Percentiles rank a stretch among this genome's conserved stretches.
These are phyloP conservation scores for Phytophthora ohioensis DNA, from an alignment of 352 stramenopile genomes.

Conservation along the genomic window DNA sequence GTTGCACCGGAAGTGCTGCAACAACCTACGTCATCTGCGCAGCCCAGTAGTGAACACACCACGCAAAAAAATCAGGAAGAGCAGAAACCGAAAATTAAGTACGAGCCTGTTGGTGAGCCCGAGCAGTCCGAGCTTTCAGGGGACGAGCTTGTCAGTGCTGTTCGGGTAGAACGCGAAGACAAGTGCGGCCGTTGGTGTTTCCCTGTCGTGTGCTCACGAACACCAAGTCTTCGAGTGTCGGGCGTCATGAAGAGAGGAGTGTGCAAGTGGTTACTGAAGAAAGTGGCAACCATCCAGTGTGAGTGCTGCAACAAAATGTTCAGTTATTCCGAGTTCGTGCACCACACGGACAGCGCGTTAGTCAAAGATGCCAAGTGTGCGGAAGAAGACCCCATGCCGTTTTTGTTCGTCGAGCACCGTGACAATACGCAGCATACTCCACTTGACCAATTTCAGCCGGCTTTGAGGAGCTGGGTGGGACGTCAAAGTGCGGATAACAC, in stretches of 20 bases:
- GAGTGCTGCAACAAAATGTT: constrained; percentile 30
- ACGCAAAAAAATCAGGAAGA: constrained; percentile 1
- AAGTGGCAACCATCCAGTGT: constrained; percentile 19
- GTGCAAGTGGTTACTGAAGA: constrained; percentile 32
- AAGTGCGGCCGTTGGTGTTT: constrained; percentile 28
- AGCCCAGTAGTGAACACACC: constrained; percentile 1
- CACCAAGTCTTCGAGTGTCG: constrained; percentile 23
- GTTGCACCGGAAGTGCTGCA: background rate
- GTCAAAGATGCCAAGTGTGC: constrained; percentile 28
- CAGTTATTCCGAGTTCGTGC: constrained; percentile 21
- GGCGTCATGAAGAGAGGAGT: constrained; percentile 33
- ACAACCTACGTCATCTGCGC: background rate
- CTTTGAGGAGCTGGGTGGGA: constrained; percentile 17
- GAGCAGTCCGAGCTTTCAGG: constrained; percentile 22
- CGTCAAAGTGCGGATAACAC: constrained; percentile 23
- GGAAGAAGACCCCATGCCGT: constrained; percentile 27
- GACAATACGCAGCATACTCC: constrained; percentile 21
- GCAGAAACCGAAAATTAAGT: background rate
- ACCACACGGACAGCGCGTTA: constrained; percentile 36
- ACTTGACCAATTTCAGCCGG: constrained; percentile 21
- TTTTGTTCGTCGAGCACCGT: constrained; percentile 42
- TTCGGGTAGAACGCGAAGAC: constrained; percentile 22
- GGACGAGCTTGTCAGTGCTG: constrained; percentile 33
- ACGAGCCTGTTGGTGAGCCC: constrained; percentile 14
- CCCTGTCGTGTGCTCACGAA: constrained; percentile 36